Evolutionary conservation across 1,139 yeast genomes (phyloP).

Genomic region (Yarrowia galli): DNA sequence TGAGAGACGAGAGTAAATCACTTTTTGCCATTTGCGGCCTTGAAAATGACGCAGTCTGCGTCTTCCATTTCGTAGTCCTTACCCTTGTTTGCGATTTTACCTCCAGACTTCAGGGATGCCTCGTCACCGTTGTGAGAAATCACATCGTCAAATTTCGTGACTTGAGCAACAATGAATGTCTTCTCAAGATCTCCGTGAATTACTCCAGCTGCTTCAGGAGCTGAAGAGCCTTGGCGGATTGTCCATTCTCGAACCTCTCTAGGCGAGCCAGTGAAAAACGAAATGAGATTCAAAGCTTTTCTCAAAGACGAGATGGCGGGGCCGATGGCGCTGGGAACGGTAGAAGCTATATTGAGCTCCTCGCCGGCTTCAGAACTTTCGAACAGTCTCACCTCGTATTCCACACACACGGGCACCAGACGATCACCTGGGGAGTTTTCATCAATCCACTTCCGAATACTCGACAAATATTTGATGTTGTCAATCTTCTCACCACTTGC

Average conservation of each 20-base stretch:
- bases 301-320: conserved; percentile 56
- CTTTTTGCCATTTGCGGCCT: conserved; percentile 45
- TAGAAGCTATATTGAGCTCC: conserved; percentile 6
- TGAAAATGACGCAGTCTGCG: conserved; percentile 75
- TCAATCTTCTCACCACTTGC: conserved; percentile 40
- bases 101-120: conserved; percentile 45
- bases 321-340: conserved; percentile 27
- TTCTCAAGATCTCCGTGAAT: conserved; percentile 88
- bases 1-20: neutral
- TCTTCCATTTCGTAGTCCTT: conserved; percentile 77
- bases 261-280: conserved; percentile 92
- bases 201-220: conserved; percentile 93
- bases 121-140: conserved; percentile 52
- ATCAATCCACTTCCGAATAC: conserved; percentile 89
- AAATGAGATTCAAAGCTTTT: conserved; percentile 69
- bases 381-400: conserved; percentile 76
- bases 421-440: conserved; percentile 83
- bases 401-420: conserved; percentile 85
- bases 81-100: conserved; percentile 56
- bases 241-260: conserved; percentile 95
- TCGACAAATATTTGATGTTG: conserved; percentile 45
- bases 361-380: conserved; percentile 19
- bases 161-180: conserved; percentile 85
- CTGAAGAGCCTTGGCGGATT: conserved; percentile 74
- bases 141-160: conserved; percentile 84